Evolutionary conservation across 192 early-diverging fungal species (phyloP), one percentile per base, ranked within the genome.

Genomic region (Kickxella alabastrina): DNA sequence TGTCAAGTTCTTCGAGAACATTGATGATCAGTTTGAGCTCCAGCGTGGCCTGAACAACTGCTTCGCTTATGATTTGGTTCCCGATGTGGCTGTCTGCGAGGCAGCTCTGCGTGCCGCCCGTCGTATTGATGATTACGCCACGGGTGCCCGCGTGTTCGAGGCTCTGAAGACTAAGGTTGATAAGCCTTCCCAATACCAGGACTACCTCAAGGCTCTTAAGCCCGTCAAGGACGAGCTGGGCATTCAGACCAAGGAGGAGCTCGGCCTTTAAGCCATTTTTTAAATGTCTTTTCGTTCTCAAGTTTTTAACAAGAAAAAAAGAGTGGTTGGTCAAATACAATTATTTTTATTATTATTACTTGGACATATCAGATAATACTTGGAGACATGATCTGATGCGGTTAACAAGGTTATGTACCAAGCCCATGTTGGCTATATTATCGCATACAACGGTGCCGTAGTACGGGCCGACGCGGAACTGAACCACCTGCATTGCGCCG

Each of bases 21-120:
- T 87, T 45, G 88, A 91, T 44, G 94, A 99, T 79, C 83, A 89
- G 60, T 97, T 95, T 77, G 96, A 99, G 82, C 83, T 99, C 35
- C 92, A 97, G 82, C 85, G 93, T 59, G 93, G 94, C 24, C 81
- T 99, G 67, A 97, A 97, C 84, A 93, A 99, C 76, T 87, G 90
- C 74, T 97, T 97, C 68, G 86, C 90, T 34, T 89, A 93, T 65
- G 92, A 98, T 80, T 84, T 95, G 68, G 91, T 93, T 19, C 96
- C 96, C 27, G 77, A 87, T n/a, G 75, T 89, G 52, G 84, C 86
- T 36, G 90, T 97, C 28, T 82, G 94, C 67, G 85, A 86, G 57
- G 86, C 92, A 29, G 92, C 93, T 21, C 77, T 97, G 55, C 87
- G 84, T 66, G 96, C 96, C 29, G 77, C 90, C 52, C 85, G 96